Conservation (phyloP, 768 basidiomycete species). For the Mycena vulgaris region DNA sequence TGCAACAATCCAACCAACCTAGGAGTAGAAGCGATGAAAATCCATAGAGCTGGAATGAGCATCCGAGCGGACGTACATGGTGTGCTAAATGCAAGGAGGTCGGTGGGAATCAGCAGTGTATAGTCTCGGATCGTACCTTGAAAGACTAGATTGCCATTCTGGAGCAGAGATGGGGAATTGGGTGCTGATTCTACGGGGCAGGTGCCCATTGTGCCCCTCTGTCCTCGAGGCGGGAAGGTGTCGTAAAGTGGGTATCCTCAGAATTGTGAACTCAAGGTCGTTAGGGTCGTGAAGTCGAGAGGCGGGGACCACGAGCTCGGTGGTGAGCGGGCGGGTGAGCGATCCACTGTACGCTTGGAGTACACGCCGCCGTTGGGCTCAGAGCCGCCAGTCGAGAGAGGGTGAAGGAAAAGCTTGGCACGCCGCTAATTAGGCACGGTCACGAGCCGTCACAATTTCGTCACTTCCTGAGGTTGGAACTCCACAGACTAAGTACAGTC, state of each 20-base stretch:
- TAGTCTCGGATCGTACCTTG: slow-evolving; percentile 60
- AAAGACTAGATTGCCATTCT: slow-evolving; percentile 73
- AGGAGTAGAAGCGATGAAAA: slow-evolving; percentile 18
- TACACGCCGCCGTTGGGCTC: neutral
- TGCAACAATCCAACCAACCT: slow-evolving; percentile 82
- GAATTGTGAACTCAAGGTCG: slow-evolving; percentile 4
- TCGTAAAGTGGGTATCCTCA: slow-evolving; percentile 16
- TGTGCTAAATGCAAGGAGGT: slow-evolving; percentile 57
- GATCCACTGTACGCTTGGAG: slow-evolving; percentile 25
- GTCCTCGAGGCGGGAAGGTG: neutral
- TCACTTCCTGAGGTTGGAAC: too few relatives aligned
- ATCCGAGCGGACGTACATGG: slow-evolving; percentile 58
- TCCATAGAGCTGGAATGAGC: neutral
- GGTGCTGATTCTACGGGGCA: slow-evolving; percentile 58
- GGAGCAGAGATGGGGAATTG: slow-evolving; percentile 69
- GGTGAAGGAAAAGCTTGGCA: neutral
- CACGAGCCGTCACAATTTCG: too few relatives aligned
- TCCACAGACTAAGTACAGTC: too few relatives aligned
- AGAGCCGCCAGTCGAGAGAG: neutral
- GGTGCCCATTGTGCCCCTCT: slow-evolving; percentile 12
- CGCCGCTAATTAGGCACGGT: too few relatives aligned
- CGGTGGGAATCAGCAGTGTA: neutral
- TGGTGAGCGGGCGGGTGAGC: neutral
- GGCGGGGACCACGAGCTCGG: too few relatives aligned
- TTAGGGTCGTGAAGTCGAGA: slow-evolving; percentile 24